phyloP scores from a whole-genome alignment of 176 grass and related monocot species.

The Avena eriantha region DNA sequence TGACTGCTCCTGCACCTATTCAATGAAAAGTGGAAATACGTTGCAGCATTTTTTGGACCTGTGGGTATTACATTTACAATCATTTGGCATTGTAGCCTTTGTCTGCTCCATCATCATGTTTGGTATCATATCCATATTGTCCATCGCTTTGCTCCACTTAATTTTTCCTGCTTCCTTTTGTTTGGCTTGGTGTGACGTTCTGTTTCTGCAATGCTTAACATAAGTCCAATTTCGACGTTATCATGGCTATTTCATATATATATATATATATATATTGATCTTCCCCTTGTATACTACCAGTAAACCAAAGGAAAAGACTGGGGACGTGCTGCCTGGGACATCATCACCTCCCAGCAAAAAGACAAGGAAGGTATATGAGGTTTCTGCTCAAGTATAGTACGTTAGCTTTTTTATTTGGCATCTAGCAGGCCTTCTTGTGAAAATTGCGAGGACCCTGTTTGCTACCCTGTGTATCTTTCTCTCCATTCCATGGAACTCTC shows the following conservation, averaged over 20 bases:
- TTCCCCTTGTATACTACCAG: slow-evolving; percentile 15
- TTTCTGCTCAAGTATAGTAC: neutral
- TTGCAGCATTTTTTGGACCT: neutral
- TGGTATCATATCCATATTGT: neutral
- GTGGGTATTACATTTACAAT: too few relatives aligned
- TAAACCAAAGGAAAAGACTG: neutral
- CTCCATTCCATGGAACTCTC: neutral
- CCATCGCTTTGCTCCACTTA: neutral
- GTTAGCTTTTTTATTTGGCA: neutral
- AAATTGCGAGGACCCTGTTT: neutral
- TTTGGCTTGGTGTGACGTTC: neutral
- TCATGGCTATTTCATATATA: neutral
- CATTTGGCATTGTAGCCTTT: neutral
- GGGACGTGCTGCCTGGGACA: neutral
- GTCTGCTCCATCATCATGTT: neutral
- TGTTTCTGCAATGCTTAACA: neutral
- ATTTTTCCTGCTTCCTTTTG: neutral
- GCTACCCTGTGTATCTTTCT: neutral
- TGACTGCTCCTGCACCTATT: neutral
- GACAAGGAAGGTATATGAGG: neutral
- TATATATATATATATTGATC: neutral
- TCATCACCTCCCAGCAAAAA: slow-evolving; percentile 24
- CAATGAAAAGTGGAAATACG: neutral
- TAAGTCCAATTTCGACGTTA: neutral
- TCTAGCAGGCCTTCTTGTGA: neutral